Conservation (phyloP, 2,329 filamentous ascomycete species). For the Diaporthe australafricana region DNA sequence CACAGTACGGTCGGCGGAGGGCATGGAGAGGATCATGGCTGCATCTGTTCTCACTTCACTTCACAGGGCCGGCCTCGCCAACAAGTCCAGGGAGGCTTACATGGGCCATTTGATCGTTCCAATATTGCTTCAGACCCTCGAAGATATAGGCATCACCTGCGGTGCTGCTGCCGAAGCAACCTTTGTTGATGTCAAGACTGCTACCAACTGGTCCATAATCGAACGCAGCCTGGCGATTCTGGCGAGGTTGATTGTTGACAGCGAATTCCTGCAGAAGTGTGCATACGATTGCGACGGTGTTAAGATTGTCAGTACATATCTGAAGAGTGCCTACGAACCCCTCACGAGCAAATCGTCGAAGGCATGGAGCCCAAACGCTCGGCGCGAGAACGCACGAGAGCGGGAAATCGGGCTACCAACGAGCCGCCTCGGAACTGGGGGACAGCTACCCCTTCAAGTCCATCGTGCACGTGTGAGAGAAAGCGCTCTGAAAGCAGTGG, state of each 20-base stretch:
- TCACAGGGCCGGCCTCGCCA: constrained; percentile 75
- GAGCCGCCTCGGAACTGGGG: constrained; percentile 68
- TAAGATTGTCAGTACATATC: constrained; percentile 58
- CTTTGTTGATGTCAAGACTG: constrained; percentile 51
- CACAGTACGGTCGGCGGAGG: constrained; percentile 67
- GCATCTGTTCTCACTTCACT: constrained; percentile 76
- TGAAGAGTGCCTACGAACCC: constrained; percentile 64
- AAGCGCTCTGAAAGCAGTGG: constrained; percentile 80
- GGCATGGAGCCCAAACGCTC: constrained; percentile 51
- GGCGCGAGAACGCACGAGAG: constrained; percentile 32
- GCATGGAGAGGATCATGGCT: constrained; percentile 74
- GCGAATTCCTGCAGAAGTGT: constrained; percentile 82
- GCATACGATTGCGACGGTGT: constrained; percentile 75
- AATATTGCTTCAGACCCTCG: constrained; percentile 74
- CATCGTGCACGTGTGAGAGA: constrained; percentile 84
- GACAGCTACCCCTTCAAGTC: constrained; percentile 68
- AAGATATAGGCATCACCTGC: constrained; percentile 55
- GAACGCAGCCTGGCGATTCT: constrained; percentile 82
- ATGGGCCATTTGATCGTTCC: constrained; percentile 78
- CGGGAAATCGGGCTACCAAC: constrained; percentile 43
- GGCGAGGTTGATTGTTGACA: constrained; percentile 82
- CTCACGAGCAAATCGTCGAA: constrained; percentile 48
- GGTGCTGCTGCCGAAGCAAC: constrained; percentile 50
- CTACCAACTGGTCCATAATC: constrained; percentile 64
- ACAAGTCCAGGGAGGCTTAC: constrained; percentile 71